A percentile compares a stretch with the other conserved stretches of the same genome.
Evolutionary conservation across 139 green algal genomes (phyloP).

Genomic region (Zygnema cylindricum): DNA sequence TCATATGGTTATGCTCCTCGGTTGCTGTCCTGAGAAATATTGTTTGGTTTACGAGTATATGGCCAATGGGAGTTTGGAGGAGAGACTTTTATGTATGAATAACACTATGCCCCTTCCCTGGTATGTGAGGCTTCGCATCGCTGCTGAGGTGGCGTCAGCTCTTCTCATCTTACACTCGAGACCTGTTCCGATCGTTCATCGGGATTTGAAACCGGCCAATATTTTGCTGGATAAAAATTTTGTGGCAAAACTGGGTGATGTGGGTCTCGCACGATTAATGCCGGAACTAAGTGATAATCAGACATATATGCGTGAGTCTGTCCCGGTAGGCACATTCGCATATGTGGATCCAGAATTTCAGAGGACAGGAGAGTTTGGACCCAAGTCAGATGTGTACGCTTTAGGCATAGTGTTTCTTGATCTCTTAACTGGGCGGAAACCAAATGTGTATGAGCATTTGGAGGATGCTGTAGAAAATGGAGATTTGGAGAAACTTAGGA

Average conservation of each 20-base stretch:
- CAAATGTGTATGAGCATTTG: conserved; percentile 42
- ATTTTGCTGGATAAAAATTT: conserved; percentile 68
- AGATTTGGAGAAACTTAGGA: conserved; percentile 23
- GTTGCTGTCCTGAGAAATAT: conserved; percentile 68
- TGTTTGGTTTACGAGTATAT: conserved; percentile 73
- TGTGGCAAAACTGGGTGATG: conserved; percentile 69
- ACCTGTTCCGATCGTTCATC: conserved; percentile 68
- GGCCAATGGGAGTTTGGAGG: conserved; percentile 66
- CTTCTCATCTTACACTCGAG: conserved; percentile 47
- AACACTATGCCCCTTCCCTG: conserved; percentile 53
- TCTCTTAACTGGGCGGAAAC: conserved; percentile 39
- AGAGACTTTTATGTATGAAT: conserved; percentile 52
- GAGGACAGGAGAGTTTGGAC: conserved; percentile 62
- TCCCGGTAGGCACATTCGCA: conserved; percentile 66
- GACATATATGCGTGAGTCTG: conserved; percentile 62
- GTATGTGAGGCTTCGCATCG: conserved; percentile 67
- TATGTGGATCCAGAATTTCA: conserved; percentile 77
- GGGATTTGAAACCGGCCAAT: conserved; percentile 70
- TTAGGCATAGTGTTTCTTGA: conserved; percentile 63
- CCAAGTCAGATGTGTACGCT: conserved; percentile 68
- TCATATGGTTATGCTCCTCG: conserved; percentile 74
- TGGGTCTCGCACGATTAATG: conserved; percentile 65
- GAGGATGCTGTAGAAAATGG: conserved; percentile 50
- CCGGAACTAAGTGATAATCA: conserved; percentile 33
- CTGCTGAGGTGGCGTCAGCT: conserved; percentile 61